A percentile compares a stretch with the other conserved stretches of the same genome.
These are phyloP conservation scores for Orbilia brochopaga DNA, from an alignment of 2,329 filamentous ascomycete genomes.

Conservation along the genomic window DNA sequence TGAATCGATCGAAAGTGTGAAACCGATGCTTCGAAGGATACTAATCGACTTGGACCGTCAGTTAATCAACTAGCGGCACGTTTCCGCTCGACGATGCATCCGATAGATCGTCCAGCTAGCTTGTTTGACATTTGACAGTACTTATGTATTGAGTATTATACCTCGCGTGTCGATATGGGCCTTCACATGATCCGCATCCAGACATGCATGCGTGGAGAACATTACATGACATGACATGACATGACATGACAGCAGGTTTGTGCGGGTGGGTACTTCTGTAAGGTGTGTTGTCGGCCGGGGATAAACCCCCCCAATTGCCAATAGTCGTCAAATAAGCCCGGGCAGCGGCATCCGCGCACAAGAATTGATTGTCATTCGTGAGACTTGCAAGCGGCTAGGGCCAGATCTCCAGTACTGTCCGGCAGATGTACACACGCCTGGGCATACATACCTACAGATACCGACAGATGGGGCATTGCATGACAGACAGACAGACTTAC, in stretches of 20 bases:
- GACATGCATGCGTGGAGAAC: background rate
- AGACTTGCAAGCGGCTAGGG: constrained; percentile 33
- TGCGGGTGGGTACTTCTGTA: background rate
- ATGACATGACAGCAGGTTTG: background rate
- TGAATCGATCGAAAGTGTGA: constrained; percentile 2
- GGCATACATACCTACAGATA: too few species aligned
- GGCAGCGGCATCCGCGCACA: too few species aligned
- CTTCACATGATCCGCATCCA: background rate
- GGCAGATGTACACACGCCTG: too few species aligned
- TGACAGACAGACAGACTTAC: too few species aligned
- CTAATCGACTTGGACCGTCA: too few species aligned
- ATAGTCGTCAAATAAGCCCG: too few species aligned
- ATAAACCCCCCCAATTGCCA: background rate
- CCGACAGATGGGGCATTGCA: too few species aligned
- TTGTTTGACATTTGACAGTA: background rate
- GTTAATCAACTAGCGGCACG: background rate
- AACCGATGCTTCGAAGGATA: background rate
- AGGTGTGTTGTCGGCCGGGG: background rate
- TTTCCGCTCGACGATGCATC: background rate
- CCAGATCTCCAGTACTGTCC: constrained; percentile 25
- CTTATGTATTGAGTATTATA: too few species aligned
- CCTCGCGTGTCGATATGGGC: constrained; percentile 1
- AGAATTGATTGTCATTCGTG: constrained; percentile 12
- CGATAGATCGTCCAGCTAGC: constrained; percentile 8
- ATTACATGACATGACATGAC: too few species aligned